A percentile compares a stretch with the other conserved stretches of the same genome.
These are phyloP conservation scores for Solanum chiquidenum DNA, from an alignment of 257 asterid species.

Conservation along the genomic window DNA sequence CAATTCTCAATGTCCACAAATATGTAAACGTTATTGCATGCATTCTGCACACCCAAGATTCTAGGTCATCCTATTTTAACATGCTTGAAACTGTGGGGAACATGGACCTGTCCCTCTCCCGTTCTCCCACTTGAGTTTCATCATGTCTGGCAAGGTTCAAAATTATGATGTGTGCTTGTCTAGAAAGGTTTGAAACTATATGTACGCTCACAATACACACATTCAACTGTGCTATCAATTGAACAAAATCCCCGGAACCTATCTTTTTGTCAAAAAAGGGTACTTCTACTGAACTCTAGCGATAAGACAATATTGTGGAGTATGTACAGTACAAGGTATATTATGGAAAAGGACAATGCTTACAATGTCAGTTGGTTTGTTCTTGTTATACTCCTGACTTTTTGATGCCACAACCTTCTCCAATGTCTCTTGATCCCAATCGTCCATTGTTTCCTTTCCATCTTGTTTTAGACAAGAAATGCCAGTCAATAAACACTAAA, in stretches of 20 bases:
- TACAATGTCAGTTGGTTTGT: constrained; percentile 94
- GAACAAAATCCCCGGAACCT: neutral
- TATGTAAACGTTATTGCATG: neutral
- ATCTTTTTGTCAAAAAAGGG: neutral
- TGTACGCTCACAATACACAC: neutral
- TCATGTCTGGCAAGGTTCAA: neutral
- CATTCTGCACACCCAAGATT: neutral
- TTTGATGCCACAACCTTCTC: constrained; percentile 81
- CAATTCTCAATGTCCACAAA: neutral
- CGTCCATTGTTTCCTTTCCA: constrained; percentile 67
- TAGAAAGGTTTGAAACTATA: neutral
- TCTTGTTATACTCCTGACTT: constrained; percentile 88
- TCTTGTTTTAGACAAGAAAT: constrained; percentile 4
- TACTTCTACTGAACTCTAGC: neutral
- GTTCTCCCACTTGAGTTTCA: neutral
- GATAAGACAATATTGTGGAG: neutral
- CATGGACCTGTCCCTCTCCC: neutral
- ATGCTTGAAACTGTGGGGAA: neutral
- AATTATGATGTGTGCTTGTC: neutral
- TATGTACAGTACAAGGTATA: neutral
- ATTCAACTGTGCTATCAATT: neutral
- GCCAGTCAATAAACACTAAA: neutral
- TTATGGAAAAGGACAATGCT: constrained; percentile 7
- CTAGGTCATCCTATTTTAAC: neutral
- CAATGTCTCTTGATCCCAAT: constrained; percentile 87